These are phyloP conservation scores for Gillenia trifoliata DNA, from an alignment of 306 rosid genomes.

Conservation along the genomic window DNA sequence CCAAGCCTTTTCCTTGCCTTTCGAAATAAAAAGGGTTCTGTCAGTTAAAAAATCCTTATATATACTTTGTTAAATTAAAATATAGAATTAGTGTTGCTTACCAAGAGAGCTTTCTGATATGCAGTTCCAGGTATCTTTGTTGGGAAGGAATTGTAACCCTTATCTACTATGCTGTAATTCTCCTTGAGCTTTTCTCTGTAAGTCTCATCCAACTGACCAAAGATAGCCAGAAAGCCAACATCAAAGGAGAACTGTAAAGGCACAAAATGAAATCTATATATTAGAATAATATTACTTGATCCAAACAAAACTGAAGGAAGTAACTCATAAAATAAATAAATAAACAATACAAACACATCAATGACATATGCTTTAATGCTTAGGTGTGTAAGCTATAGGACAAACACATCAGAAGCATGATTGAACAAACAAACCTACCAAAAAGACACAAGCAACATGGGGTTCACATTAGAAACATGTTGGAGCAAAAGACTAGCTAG, in stretches of 20 bases:
- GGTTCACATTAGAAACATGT: no score
- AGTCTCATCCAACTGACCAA: constrained; percentile 53
- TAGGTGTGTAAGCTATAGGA: not conserved
- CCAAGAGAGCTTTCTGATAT: constrained; percentile 76
- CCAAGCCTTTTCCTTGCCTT: constrained; percentile 75
- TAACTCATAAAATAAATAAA: no score
- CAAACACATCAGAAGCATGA: not conserved
- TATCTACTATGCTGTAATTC: constrained; percentile 64
- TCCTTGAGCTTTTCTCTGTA: constrained; percentile 57
- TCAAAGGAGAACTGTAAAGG: constrained; percentile 64
- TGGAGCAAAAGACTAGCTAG: no score
- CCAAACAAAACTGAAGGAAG: constrained; percentile 20
- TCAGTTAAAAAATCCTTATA: not conserved
- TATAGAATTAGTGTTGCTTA: constrained; percentile 21
- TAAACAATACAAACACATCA: not conserved
- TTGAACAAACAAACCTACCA: not conserved
- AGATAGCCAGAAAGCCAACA: constrained; percentile 68
- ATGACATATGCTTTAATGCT: no score
- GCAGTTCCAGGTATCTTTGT: constrained; percentile 61
- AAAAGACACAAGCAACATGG: not conserved
- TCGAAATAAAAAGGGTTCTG: not conserved
- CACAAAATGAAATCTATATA: constrained; percentile 5
- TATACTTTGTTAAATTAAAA: not conserved
- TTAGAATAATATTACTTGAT: not conserved
- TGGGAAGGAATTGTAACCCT: constrained; percentile 88